Percentiles rank a stretch among this genome's conserved stretches.
phyloP scores from a whole-genome alignment of 2,329 filamentous ascomycete species.

The Claviceps sp. region DNA sequence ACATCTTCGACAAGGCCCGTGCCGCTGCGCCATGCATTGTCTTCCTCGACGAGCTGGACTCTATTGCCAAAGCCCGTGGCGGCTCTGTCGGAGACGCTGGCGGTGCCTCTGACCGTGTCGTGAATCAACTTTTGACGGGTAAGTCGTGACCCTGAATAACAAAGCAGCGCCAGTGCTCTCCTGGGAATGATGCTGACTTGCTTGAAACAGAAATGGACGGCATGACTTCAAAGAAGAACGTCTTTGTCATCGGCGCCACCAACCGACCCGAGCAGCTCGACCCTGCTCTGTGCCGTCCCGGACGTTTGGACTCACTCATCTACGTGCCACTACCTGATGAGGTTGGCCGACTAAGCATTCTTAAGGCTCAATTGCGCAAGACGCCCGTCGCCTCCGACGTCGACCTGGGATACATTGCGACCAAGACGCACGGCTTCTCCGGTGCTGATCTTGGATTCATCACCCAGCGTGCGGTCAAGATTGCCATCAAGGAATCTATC shows the following conservation, averaged over 20 bases:
- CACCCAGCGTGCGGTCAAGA: constrained; percentile 96
- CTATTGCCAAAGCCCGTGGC: constrained; percentile 98
- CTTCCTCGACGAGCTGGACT: constrained; percentile 97
- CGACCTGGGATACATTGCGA: constrained; percentile 81
- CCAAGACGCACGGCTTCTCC: constrained; percentile 97
- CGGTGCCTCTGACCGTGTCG: constrained; percentile 96
- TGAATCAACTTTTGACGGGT: constrained; percentile 98
- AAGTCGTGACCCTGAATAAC: constrained; percentile 25
- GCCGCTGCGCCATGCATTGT: constrained; percentile 96
- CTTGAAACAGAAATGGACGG: constrained; percentile 74
- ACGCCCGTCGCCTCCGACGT: constrained; percentile 82
- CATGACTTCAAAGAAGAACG: constrained; percentile 99
- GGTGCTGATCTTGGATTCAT: constrained; percentile 99
- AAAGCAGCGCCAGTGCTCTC: background rate
- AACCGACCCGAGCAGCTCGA: constrained; percentile 98
- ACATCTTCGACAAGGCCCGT: constrained; percentile 99
- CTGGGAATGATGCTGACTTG: constrained; percentile 26
- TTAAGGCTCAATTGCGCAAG: constrained; percentile 95
- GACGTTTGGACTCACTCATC: constrained; percentile 95
- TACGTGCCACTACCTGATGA: constrained; percentile 96
- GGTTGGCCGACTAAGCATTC: constrained; percentile 74
- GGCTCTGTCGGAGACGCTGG: constrained; percentile 92
- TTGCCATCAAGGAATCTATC: constrained; percentile 97
- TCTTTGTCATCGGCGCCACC: constrained; percentile 97
- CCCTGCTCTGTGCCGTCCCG: constrained; percentile 92